Evolutionary conservation across 2,329 filamentous ascomycete species (phyloP), one percentile per base, ranked within the genome.

Genomic region (Hawksworthiomyces lignivorus): DNA sequence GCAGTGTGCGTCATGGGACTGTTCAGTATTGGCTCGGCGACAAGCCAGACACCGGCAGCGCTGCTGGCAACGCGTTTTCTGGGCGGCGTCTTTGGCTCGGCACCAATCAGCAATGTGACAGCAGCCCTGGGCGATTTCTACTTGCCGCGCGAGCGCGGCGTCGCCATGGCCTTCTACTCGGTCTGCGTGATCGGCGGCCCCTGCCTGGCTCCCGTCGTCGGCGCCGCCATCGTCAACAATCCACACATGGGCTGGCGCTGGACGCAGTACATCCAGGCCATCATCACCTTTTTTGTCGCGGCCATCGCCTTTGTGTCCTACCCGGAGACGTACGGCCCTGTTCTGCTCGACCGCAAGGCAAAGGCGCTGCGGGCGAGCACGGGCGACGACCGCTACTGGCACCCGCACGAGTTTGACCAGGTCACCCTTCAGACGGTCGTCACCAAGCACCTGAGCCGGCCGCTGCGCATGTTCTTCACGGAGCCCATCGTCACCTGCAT

Each of bases 1-100:
- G 59, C 66, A 1, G 57, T 71, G 34, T 54, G 64, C 15, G 50
- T 60, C 8, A 56, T 70, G 11, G 64, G 54, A 1, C 44, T 70
- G 9, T 71, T 72, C 51, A 67, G 62, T 15, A 66, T 73, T 37
- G 67, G 62, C 5, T 63, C 63, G 2, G 69, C 65, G 3, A 58
- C 52, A 4, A 44, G 43, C 19, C 39, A 28, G 10, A 79, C 73
- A 48, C 74, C 80, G 41, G 63, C 64, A 28, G 73, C 74, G 1
- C 63, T 87, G 3, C 62, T 86, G 26, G 68, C 83, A 12, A 65
- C 84, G 29, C 74, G 82, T 12, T 85, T 85, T 60, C 72, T 86
- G 36, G 73, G 74, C 15, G 78, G 79, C 27, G 59, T 73, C 4
- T 80, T 81, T 51, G 79, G 77, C 6, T 74, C 75, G 0, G 76